A percentile compares a stretch with the other conserved stretches of the same genome.
Conservation (phyloP, 2,329 filamentous ascomycete species). For the Penicillium palitans region DNA sequence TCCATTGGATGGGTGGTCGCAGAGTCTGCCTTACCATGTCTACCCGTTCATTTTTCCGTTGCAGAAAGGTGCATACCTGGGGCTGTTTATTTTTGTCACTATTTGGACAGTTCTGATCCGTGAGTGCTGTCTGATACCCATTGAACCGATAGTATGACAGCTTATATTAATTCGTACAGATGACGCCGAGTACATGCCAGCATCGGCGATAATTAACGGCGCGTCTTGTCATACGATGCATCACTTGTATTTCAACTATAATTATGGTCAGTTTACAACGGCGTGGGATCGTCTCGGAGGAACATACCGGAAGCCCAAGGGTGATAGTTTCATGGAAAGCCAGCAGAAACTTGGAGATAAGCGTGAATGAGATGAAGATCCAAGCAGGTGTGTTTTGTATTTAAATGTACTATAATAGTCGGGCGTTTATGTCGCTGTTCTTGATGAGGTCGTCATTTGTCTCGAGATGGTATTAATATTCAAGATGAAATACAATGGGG, state of each 20-base stretch:
- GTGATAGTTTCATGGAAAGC: slow-evolving; percentile 18
- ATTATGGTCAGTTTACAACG: slow-evolving; percentile 93
- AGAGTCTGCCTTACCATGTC: slow-evolving; percentile 86
- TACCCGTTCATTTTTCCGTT: slow-evolving; percentile 90
- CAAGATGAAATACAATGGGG: background rate
- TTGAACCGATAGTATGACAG: background rate
- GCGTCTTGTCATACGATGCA: slow-evolving; percentile 86
- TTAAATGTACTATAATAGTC: background rate
- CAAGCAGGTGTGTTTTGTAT: background rate
- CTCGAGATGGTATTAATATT: background rate
- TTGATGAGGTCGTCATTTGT: background rate
- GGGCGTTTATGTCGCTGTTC: background rate
- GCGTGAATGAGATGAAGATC: background rate
- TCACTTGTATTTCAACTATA: slow-evolving; percentile 84
- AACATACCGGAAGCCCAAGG: slow-evolving; percentile 48
- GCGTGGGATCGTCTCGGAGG: slow-evolving; percentile 85
- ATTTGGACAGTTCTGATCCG: slow-evolving; percentile 92
- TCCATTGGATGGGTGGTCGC: slow-evolving; percentile 83
- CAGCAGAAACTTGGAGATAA: slow-evolving; percentile 9
- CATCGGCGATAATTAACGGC: slow-evolving; percentile 85
- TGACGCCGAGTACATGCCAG: slow-evolving; percentile 88
- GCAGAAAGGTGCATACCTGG: slow-evolving; percentile 83
- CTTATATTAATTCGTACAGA: slow-evolving; percentile 42
- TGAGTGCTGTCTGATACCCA: slow-evolving; percentile 16
- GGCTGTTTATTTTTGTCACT: slow-evolving; percentile 86